Conservation (phyloP, 495 filamentous ascomycete species). For the Cryomyces antarcticus region DNA sequence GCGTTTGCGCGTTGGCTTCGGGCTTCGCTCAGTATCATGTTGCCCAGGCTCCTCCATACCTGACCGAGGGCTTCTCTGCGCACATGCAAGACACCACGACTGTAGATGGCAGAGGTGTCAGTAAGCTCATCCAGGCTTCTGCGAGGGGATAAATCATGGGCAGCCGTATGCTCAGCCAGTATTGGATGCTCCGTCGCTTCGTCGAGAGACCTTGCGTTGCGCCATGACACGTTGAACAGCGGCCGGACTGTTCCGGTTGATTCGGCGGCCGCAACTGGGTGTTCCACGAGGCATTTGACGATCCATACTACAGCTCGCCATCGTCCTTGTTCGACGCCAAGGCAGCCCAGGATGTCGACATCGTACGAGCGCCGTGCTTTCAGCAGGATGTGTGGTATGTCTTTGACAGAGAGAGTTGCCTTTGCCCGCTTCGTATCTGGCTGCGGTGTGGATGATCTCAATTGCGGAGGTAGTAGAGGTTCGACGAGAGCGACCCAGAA, state of each 20-base stretch:
- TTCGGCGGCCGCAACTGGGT: neutral
- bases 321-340: slow-evolving; percentile 12
- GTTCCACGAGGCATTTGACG: slow-evolving; percentile 11
- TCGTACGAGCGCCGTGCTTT: slow-evolving; percentile 1
- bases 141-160: neutral
- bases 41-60: slow-evolving; percentile 31
- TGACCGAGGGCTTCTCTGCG: slow-evolving; percentile 16
- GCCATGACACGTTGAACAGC: neutral
- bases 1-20: slow-evolving; percentile 21
- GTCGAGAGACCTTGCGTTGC: neutral
- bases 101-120: neutral
- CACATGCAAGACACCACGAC: neutral
- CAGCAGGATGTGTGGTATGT: slow-evolving; percentile 4
- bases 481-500: slow-evolving; percentile 27
- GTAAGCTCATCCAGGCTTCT: slow-evolving; percentile 2
- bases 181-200: neutral
- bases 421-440: neutral
- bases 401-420: neutral
- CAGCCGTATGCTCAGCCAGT: neutral
- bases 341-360: slow-evolving; percentile 13
- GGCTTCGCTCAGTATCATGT: slow-evolving; percentile 31
- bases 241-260: neutral
- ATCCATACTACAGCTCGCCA: slow-evolving; percentile 22
- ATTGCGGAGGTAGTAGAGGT: slow-evolving; percentile 20
- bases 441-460: slow-evolving; percentile 6